A percentile compares a stretch with the other conserved stretches of the same genome.
These are phyloP conservation scores for Ensete ventricosum DNA, from an alignment of 176 grass and related monocot genomes.

Conservation along the genomic window DNA sequence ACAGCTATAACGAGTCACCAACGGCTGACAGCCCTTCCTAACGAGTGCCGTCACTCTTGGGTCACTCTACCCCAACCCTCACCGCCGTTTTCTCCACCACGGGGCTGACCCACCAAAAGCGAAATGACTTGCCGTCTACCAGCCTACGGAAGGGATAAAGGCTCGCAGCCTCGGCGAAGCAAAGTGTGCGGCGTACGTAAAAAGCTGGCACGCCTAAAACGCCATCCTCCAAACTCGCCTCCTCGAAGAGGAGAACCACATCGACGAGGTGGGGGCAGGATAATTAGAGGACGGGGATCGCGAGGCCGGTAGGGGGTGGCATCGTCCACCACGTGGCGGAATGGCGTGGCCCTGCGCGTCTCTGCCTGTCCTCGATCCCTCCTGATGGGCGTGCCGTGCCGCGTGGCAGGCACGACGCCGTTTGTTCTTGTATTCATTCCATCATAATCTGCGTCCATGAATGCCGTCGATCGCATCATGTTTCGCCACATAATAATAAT, in stretches of 20 bases:
- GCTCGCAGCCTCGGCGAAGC: slow-evolving; percentile 23
- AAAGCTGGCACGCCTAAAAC: slow-evolving; percentile 15
- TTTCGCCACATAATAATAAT: too few species aligned
- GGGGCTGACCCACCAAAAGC: neutral
- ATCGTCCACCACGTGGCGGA: neutral
- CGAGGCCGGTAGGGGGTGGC: neutral
- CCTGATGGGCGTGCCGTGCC: slow-evolving; percentile 24
- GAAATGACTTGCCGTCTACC: neutral
- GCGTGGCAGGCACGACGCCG: neutral
- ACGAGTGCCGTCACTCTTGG: neutral
- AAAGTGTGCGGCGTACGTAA: slow-evolving; percentile 9
- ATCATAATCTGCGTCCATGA: neutral
- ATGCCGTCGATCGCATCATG: neutral
- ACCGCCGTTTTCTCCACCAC: neutral
- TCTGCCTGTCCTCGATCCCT: neutral
- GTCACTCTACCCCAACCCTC: neutral
- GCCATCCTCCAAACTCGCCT: neutral
- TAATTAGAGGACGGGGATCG: neutral
- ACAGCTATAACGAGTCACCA: too few species aligned
- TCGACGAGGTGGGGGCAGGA: neutral
- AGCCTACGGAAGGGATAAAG: slow-evolving; percentile 23
- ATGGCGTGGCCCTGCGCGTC: neutral
- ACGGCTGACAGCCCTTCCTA: neutral
- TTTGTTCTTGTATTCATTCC: too few species aligned
- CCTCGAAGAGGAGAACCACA: too few species aligned